Evolutionary conservation across 2,329 filamentous ascomycete species (phyloP).

Genomic region (Cercospora nicotianae): DNA sequence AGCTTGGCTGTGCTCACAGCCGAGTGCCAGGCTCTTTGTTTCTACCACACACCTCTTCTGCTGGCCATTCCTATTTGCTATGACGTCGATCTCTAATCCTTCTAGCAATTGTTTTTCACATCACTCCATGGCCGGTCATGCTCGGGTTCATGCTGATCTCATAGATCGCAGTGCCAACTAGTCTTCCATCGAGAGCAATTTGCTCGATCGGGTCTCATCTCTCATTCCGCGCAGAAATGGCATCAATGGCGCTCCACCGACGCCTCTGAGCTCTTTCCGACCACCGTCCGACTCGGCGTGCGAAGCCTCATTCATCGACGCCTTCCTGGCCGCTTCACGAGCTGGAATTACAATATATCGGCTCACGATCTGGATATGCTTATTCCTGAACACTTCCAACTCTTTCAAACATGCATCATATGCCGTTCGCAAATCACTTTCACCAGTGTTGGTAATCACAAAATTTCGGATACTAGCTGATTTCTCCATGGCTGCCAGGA

Average conservation of each 20-base stretch:
- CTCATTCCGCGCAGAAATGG: slow-evolving; percentile 3
- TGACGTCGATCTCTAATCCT: neutral
- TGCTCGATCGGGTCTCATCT: neutral
- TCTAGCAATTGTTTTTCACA: neutral
- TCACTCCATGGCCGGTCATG: neutral
- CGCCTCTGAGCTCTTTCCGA: slow-evolving; percentile 1
- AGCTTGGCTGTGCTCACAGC: slow-evolving; percentile 1
- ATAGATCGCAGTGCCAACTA: too few relatives aligned
- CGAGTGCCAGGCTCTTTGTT: neutral
- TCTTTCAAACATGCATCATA: neutral
- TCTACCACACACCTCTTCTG: neutral
- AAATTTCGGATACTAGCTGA: neutral
- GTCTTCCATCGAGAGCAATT: neutral
- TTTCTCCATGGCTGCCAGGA: neutral
- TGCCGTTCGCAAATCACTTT: neutral
- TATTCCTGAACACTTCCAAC: neutral
- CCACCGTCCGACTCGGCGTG: neutral
- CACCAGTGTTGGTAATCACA: neutral
- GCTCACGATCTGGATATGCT: slow-evolving; percentile 5
- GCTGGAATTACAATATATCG: neutral
- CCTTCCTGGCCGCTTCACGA: neutral
- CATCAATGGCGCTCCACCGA: slow-evolving; percentile 2
- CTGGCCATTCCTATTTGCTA: neutral
- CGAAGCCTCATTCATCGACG: neutral
- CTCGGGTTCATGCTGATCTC: neutral